phyloP scores from a whole-genome alignment of 805 yeast species.

The Wickerhamiella musiphila region DNA sequence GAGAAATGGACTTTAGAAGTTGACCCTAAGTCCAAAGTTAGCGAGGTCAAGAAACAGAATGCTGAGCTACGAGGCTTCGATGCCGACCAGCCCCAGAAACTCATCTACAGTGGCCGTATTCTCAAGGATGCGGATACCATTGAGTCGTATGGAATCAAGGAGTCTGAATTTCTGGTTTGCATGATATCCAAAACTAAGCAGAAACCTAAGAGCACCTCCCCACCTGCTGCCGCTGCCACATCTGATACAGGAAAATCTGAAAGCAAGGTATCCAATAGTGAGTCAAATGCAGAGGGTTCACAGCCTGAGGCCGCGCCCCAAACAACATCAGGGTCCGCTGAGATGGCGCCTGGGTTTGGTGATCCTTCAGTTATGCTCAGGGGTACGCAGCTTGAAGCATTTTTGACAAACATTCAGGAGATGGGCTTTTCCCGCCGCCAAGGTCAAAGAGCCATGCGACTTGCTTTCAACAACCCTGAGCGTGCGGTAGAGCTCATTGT shows the following conservation, averaged over 20 bases:
- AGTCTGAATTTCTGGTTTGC: slow-evolving; percentile 73
- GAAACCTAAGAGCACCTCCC: slow-evolving; percentile 10
- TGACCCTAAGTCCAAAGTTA: slow-evolving; percentile 48
- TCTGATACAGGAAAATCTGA: slow-evolving; percentile 16
- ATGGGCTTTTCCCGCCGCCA: slow-evolving; percentile 88
- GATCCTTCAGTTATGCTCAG: slow-evolving; percentile 34
- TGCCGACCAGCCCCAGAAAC: slow-evolving; percentile 59
- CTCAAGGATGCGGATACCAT: slow-evolving; percentile 68
- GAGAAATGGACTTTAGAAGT: slow-evolving; percentile 69
- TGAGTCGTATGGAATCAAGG: slow-evolving; percentile 57
- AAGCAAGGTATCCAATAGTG: neutral
- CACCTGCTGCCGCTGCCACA: slow-evolving; percentile 14
- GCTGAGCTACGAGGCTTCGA: slow-evolving; percentile 45
- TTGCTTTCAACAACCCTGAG: slow-evolving; percentile 94
- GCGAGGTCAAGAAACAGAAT: slow-evolving; percentile 55
- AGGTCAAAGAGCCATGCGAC: slow-evolving; percentile 79
- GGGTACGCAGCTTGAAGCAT: slow-evolving; percentile 59
- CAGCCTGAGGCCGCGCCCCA: neutral
- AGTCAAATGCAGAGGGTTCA: neutral
- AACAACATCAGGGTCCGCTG: slow-evolving; percentile 7
- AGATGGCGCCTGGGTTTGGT: slow-evolving; percentile 15
- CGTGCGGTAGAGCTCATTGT: slow-evolving; percentile 91
- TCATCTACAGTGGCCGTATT: slow-evolving; percentile 85
- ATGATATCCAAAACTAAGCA: slow-evolving; percentile 49
- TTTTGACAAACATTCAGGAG: slow-evolving; percentile 70